phyloP scores from a whole-genome alignment of 2,329 filamentous ascomycete species.

The Fusarium verrucosum region DNA sequence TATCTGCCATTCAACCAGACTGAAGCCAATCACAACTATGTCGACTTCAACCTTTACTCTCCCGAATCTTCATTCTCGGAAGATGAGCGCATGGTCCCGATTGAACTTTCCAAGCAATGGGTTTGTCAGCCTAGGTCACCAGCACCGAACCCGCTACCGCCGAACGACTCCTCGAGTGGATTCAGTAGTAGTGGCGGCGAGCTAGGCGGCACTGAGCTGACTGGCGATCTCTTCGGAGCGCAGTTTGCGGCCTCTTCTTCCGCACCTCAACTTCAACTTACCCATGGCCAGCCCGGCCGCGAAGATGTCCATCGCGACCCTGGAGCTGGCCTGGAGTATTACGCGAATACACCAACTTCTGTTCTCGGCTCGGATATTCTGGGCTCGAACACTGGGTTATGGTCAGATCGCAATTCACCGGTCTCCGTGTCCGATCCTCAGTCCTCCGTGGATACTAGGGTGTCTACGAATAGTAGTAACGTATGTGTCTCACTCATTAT shows the following conservation, averaged over 20 bases:
- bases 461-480: slow-evolving; percentile 20
- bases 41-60: slow-evolving; percentile 66
- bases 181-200: slow-evolving; percentile 5
- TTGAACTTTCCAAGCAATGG: slow-evolving; percentile 38
- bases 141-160: slow-evolving; percentile 16
- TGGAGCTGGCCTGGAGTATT: slow-evolving; percentile 24
- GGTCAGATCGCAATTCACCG: neutral
- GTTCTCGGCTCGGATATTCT: slow-evolving; percentile 10
- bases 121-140: slow-evolving; percentile 31
- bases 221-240: slow-evolving; percentile 4
- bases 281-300: slow-evolving; percentile 17
- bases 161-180: slow-evolving; percentile 20
- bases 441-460: slow-evolving; percentile 3
- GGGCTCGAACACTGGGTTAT: neutral
- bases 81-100: slow-evolving; percentile 56
- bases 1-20: slow-evolving; percentile 40
- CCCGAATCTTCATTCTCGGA: slow-evolving; percentile 59
- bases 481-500: slow-evolving; percentile 21
- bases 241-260: slow-evolving; percentile 2
- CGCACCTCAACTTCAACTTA: slow-evolving; percentile 5
- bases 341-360: slow-evolving; percentile 5
- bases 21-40: slow-evolving; percentile 52
- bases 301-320: slow-evolving; percentile 28
- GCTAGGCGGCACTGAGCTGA: neutral
- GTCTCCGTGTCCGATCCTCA: neutral